Base-by-base conservation (phyloP, 805 yeast genomes). In the Myxozyma monticola region DNA sequence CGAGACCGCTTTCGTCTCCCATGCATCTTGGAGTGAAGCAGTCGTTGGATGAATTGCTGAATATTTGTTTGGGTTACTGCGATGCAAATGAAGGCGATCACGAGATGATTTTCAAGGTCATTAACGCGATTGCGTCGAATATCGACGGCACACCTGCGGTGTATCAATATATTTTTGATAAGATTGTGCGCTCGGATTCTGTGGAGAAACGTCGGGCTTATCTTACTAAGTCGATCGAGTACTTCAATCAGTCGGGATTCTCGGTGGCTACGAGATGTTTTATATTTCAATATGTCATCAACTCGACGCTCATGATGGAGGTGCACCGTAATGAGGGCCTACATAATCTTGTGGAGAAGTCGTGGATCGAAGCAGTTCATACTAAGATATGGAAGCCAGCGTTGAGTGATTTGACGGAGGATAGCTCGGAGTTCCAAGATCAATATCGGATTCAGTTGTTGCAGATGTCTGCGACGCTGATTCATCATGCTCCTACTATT, bases 401-500 rank as follows among this genome's bases (percentile, higher is more conserved):
- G 2, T 38, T 56, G 9, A 51, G 57, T 10, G 69, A 65, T 37
- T 46, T 78, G 0, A 73, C 76, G 45, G 83, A 81, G 41, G 48
- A 72, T 76, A 33, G 72, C 77, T 77, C 88, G 1, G 93, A 91
- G 2, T 74, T 81, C 3, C 75, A 82, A 56, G 97, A 93, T 63
- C 73, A 77, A 31, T 84, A 79, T 67, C 74, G 96, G 49, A 78
- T 86, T 55, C 93, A 87, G 51, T 70, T 91, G 7, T 72, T 93
- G 20, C 96, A 90, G 59, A 67, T 89, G 64, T 85, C 98, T 0
- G 82, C 96, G 0, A 69, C 85, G 37, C 69, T 93, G 37, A 78
- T 89, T 22, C 82, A 83, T 62, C 78, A 81, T 68, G 82, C 86
- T 1, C 81, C 95, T 0, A 66, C 70, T 0, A 68, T 74, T 9